Evolutionary conservation across 257 asterid genomes (phyloP).

Genomic region (Cordia subcordata): DNA sequence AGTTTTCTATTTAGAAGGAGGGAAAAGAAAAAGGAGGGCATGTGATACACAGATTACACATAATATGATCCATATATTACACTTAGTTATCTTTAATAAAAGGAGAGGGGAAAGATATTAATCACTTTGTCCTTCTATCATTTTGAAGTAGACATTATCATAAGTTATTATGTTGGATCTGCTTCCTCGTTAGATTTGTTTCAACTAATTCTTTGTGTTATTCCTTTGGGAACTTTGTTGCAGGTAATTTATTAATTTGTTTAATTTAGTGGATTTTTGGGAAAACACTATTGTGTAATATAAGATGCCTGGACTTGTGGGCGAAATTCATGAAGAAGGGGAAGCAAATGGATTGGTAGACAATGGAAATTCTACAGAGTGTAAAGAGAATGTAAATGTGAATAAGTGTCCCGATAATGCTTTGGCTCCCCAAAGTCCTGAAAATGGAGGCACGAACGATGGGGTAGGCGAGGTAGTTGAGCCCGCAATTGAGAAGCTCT

Average conservation of each 20-base stretch:
- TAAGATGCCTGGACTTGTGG: slow-evolving; percentile 76
- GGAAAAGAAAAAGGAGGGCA: too few species aligned
- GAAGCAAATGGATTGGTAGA: slow-evolving; percentile 32
- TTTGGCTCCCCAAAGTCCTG: slow-evolving; percentile 34
- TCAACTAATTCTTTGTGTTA: background rate
- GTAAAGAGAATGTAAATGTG: slow-evolving; percentile 30
- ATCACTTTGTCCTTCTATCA: too few species aligned
- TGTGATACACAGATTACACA: too few species aligned
- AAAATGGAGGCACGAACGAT: slow-evolving; percentile 23
- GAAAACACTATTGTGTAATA: slow-evolving; percentile 20
- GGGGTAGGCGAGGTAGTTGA: slow-evolving; percentile 43
- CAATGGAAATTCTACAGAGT: slow-evolving; percentile 31
- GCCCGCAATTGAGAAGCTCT: slow-evolving; percentile 82
- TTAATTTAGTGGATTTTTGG: slow-evolving; percentile 25
- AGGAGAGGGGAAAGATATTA: too few species aligned
- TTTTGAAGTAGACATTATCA: too few species aligned
- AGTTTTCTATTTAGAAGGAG: too few species aligned
- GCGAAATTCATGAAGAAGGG: slow-evolving; percentile 42
- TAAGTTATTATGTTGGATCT: background rate
- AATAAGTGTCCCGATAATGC: slow-evolving; percentile 20
- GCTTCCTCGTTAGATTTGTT: background rate
- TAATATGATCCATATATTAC: too few species aligned
- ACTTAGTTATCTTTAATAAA: too few species aligned
- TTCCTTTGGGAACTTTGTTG: slow-evolving; percentile 19
- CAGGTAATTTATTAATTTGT: slow-evolving; percentile 32